Base-by-base conservation (phyloP, 2,329 filamentous ascomycete species). In the Davidsoniella eucalypti region DNA sequence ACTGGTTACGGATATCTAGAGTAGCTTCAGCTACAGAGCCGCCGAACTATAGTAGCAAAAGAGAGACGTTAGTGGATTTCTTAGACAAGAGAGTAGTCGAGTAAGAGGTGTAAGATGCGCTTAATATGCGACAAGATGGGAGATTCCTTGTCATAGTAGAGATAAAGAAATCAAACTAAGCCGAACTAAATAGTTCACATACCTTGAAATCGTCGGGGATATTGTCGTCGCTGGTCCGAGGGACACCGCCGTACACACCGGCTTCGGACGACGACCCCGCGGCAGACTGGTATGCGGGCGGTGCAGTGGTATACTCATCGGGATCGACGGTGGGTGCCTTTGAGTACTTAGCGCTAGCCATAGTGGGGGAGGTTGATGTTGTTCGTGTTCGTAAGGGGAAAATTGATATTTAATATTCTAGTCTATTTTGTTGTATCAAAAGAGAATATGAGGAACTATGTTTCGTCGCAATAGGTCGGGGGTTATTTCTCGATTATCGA, bases 201-300 rank as follows among this genome's bases (percentile, higher is more conserved):
- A 85, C 82, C 75, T 95, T 96, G 78, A 96, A 96, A 67, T 96
- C 90, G 69, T 96, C 90, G 1, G 90, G 90, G 42, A 96, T 64
- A 61, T 95, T 93, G 67, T 95, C 90, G 61, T 88, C 79, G 65
- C 88, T 88, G 62, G 73, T 75, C 59, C 88, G 79, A 47, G 86
- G 79, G 42, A 73, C 77, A 44, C 23, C 23, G 54, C 74, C 74
- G 52, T 84, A 75, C 39, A 84, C 71, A 17, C 37, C 51, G 58
- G 72, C 71, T 54, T 73, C 66, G 23, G 75, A 69, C 37, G 78
- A 73, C 54, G 76, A 73, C 49, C 60, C 60, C 46, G 61, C 61
- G 42, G 59, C 61, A 48, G 67, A 61, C 57, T 71, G 69, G 69
- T 95, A 95, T 54, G 84, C 84, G 17, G 90, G 90, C 57, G 90